A percentile compares a stretch with the other conserved stretches of the same genome.
Evolutionary conservation across 176 grass and related monocot genomes (phyloP).

Genomic region (Neostapfia colusana): DNA sequence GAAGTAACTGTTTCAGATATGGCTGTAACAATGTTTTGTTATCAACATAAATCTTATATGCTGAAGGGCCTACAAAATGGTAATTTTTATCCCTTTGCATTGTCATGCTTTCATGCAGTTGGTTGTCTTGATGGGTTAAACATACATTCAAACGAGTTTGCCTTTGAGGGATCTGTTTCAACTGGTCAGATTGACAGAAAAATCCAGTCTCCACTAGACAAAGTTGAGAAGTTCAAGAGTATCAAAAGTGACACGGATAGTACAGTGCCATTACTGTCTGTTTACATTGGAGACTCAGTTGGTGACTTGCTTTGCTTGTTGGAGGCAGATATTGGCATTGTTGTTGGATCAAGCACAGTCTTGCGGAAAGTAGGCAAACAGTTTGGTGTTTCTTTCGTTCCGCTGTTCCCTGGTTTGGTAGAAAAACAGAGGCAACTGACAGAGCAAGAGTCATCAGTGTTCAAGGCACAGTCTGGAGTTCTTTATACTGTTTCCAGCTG

Average conservation of each 20-base stretch:
- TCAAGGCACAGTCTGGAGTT: constrained; percentile 69
- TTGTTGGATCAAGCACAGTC: constrained; percentile 80
- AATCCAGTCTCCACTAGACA: constrained; percentile 82
- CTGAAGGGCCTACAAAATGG: neutral
- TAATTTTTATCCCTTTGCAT: neutral
- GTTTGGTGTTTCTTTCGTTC: constrained; percentile 80
- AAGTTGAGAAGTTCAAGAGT: constrained; percentile 71
- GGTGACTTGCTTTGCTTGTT: constrained; percentile 95
- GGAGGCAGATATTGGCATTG: constrained; percentile 91
- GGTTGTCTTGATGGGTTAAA: constrained; percentile 76
- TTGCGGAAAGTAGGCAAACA: constrained; percentile 81
- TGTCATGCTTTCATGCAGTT: constrained; percentile 49
- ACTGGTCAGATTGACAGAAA: constrained; percentile 78
- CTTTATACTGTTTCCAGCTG: constrained; percentile 92
- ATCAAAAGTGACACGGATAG: constrained; percentile 40
- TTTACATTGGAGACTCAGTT: constrained; percentile 90
- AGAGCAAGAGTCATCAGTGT: constrained; percentile 44
- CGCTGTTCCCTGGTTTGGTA: constrained; percentile 65
- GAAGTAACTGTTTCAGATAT: too few species aligned
- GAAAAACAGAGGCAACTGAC: constrained; percentile 63
- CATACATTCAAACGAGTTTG: constrained; percentile 94
- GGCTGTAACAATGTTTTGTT: neutral
- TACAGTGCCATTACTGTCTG: constrained; percentile 39
- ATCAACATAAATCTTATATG: neutral
- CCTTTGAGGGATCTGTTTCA: constrained; percentile 78